Evolutionary conservation across 139 green algal genomes (phyloP), one percentile per base, ranked within the genome.

Genomic region (Nannochloris sp.): DNA sequence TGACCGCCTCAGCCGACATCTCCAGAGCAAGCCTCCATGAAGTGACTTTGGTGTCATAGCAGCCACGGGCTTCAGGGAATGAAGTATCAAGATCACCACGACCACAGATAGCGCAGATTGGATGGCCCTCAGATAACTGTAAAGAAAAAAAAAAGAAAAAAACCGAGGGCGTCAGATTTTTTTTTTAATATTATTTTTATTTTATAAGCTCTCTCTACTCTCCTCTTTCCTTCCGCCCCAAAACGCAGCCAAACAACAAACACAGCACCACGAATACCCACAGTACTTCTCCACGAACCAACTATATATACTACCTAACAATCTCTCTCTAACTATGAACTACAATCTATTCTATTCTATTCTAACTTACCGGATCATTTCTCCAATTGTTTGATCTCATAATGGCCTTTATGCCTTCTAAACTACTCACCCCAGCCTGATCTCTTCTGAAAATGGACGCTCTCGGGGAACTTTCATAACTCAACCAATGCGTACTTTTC

Each of bases 401-500:
- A 15, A 89, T 44, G 14, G 39, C 32, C 76, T 84, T 77, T 35
- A 92, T 68, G 8, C 65, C 58, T 0, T 72, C 66, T 31, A 93
- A 42, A 25, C 57, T 42, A 1, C 19, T 5, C 3, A 90, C 74
- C 0, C 9, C 30, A 39, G 68, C 65, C 32, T 81, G 61, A 48
- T 93, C 86, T 0, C 86, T 62, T 4, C 79, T 54, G 71, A 89
- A 85, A 32, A 92, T 81, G 54, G 83, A 80, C 29, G 85, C 79
- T 12, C 86, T 69, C 6, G 85, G 81, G 0, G 64, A 65, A 31
- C 74, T 44, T 69, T 88, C 61, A 46, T 86, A 84, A 14, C 68
- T 77, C 30, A 89, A 73, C 76, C 78, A 81, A 29, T 73, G 35
- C 3, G 72, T 70, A 36, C 37, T 70, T 15, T 68, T 59, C 7